These are phyloP conservation scores for maize (Zea mays) DNA, from an alignment of 176 grass and related monocot genomes.

Conservation along the genomic window Zm-B73-REFERENCE-NAM-5.0 NC_050096.1:208269501-208270000, in stretches of 20 bases:
- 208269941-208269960: no score
- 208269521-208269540: neutral
- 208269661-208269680: neutral
- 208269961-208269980: no score
- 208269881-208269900: slow-evolving; percentile 42
- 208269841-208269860: neutral
- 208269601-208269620: neutral
- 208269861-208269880: slow-evolving; percentile 7
- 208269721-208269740: neutral
- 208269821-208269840: neutral
- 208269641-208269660: slow-evolving; percentile 9
- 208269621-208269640: neutral
- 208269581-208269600: neutral
- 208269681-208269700: neutral
- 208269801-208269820: slow-evolving; percentile 37
- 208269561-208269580: neutral
- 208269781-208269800: no score
- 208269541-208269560: neutral
- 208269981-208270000: no score
- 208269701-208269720: slow-evolving; percentile 4
- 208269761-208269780: no score
- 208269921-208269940: no score
- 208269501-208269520: no score
- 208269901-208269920: neutral
- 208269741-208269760: slow-evolving; percentile 3